Evolutionary conservation across 2,329 filamentous ascomycete genomes (phyloP).

Genomic region (Talaromyces rugulosus): DNA sequence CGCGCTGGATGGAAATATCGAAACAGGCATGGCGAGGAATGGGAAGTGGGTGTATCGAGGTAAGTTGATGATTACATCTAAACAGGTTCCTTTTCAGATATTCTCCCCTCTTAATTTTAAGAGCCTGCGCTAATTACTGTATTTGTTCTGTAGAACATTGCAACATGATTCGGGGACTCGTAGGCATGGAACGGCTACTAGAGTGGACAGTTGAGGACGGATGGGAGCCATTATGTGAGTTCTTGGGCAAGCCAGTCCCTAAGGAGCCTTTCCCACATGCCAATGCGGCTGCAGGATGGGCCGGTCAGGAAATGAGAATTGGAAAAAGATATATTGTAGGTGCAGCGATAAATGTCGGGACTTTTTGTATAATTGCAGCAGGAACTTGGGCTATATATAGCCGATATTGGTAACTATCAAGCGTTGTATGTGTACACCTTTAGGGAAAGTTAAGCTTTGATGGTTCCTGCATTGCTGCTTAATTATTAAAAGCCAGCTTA

Average conservation of each 20-base stretch:
- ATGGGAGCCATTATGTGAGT: slow-evolving; percentile 23
- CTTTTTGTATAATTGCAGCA: background rate
- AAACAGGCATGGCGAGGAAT: background rate
- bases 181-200: slow-evolving; percentile 17
- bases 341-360: background rate
- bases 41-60: background rate
- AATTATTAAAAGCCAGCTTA: background rate
- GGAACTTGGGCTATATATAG: background rate
- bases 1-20: background rate
- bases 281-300: background rate
- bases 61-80: background rate
- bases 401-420: background rate
- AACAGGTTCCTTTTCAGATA: too few relatives aligned
- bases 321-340: background rate
- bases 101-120: background rate
- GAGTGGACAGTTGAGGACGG: slow-evolving; percentile 26
- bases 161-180: slow-evolving; percentile 20
- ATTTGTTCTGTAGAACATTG: slow-evolving; percentile 16
- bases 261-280: background rate
- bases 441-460: background rate
- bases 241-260: background rate
- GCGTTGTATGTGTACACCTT: background rate
- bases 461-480: background rate
- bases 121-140: background rate
- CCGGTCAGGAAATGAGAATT: background rate